Evolutionary conservation across 140 eudicot genomes (phyloP).

Genomic region (Ambrosia hybrid): DNA sequence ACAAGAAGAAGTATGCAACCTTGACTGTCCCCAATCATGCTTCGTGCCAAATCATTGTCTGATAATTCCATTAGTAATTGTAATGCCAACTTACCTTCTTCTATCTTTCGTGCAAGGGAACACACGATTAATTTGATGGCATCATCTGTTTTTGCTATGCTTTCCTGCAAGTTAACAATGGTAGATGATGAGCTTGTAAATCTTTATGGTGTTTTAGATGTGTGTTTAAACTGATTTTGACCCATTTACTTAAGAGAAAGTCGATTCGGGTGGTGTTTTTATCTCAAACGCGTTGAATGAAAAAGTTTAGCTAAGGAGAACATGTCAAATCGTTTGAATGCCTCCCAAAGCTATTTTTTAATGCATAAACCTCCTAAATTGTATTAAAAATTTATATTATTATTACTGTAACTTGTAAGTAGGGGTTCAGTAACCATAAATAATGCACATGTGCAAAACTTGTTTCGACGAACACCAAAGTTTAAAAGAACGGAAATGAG

Average conservation of each 20-base stretch:
- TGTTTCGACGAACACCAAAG: too few species aligned
- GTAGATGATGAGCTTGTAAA: background rate
- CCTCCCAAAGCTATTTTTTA: background rate
- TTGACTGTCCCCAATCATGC: slow-evolving; percentile 45
- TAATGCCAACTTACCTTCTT: slow-evolving; percentile 56
- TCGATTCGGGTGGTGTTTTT: background rate
- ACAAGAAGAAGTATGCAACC: slow-evolving; percentile 62
- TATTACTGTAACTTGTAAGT: background rate
- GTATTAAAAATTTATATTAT: background rate
- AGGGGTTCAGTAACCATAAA: too few species aligned
- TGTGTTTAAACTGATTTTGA: background rate
- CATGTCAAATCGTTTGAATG: background rate
- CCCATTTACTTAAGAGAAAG: background rate
- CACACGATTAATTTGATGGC: slow-evolving; percentile 43
- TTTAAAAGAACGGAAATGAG: too few species aligned
- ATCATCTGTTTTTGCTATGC: slow-evolving; percentile 33
- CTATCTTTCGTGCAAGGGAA: slow-evolving; percentile 54
- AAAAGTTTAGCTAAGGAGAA: background rate
- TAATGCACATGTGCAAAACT: background rate
- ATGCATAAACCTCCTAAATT: background rate
- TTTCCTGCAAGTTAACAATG: slow-evolving; percentile 40
- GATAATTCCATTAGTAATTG: slow-evolving; percentile 47
- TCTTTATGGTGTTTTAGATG: background rate
- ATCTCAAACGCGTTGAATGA: background rate
- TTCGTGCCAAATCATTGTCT: slow-evolving; percentile 33